These are phyloP conservation scores for Trichosporon sp. DNA, from an alignment of 1,284 basidiomycete species.

Conservation along the genomic window DNA sequence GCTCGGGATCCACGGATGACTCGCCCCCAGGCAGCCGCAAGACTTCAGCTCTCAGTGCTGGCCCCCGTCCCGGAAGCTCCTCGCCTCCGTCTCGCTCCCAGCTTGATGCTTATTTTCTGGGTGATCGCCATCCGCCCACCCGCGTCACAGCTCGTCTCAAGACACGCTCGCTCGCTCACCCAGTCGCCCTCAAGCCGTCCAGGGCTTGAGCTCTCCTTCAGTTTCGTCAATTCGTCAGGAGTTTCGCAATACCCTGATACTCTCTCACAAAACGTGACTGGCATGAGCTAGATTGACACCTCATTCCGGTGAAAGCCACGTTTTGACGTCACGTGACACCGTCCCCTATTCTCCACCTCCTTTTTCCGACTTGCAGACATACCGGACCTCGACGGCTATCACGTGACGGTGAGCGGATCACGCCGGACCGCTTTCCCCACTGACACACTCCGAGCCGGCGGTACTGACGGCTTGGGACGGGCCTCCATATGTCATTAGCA, in stretches of 20 bases:
- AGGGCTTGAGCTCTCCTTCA: no score
- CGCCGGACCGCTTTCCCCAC: constrained; percentile 2
- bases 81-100: no score
- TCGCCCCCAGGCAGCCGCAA: neutral
- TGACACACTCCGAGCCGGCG: constrained; percentile 1
- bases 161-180: neutral
- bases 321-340: no score
- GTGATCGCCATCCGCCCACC: neutral
- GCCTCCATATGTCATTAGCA: constrained; percentile 2
- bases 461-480: neutral
- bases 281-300: neutral
- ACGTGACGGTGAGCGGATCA: neutral
- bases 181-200: no score
- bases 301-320: neutral
- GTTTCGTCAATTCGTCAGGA: neutral
- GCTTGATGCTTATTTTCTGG: neutral
- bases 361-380: neutral
- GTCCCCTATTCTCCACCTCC: neutral
- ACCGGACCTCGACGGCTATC: neutral
- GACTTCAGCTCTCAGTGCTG: no score
- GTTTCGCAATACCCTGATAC: neutral
- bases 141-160: neutral
- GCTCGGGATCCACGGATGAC: neutral
- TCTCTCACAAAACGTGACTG: neutral
- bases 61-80: no score